These are phyloP conservation scores for Wallacemonas rigidus DNA, from an alignment of 208 protist species.

Conservation along the genomic window DNA sequence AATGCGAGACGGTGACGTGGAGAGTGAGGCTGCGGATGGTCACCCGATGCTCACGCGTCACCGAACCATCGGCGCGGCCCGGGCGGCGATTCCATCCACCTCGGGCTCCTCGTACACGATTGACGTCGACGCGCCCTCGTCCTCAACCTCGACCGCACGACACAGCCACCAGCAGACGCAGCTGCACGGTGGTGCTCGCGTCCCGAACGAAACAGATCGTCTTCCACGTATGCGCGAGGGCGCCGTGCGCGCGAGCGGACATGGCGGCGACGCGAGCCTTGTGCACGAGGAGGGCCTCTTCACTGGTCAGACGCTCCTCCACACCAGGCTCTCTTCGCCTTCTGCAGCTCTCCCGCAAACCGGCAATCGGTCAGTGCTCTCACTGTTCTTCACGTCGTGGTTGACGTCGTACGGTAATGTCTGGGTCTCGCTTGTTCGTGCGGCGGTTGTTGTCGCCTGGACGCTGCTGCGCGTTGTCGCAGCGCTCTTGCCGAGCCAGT, in stretches of 20 bases:
- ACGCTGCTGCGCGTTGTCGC: constrained; percentile 20
- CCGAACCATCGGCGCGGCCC: too few species aligned
- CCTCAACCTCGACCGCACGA: not conserved
- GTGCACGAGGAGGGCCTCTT: constrained; percentile 14
- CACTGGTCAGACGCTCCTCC: not conserved
- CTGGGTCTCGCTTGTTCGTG: constrained; percentile 20
- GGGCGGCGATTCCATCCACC: not conserved
- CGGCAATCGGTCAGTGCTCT: constrained; percentile 10
- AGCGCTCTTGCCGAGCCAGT: not conserved
- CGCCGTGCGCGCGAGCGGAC: not conserved
- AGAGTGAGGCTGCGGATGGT: not conserved
- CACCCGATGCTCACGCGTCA: constrained; percentile 2
- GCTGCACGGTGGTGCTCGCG: not conserved
- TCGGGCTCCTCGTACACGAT: constrained; percentile 5
- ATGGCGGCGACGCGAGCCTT: constrained; percentile 5
- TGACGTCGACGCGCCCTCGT: not conserved
- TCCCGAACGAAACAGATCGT: not conserved
- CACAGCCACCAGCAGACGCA: not conserved
- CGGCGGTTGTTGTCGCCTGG: constrained; percentile 30
- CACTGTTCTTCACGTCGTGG: constrained; percentile 19
- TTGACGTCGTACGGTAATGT: constrained; percentile 23
- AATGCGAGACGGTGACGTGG: not conserved
- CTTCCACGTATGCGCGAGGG: not conserved
- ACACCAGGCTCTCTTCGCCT: not conserved
- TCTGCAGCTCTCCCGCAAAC: not conserved